These are phyloP conservation scores for Ceratocystis cubensis DNA, from an alignment of 2,329 filamentous ascomycete genomes.

Conservation along the genomic window DNA sequence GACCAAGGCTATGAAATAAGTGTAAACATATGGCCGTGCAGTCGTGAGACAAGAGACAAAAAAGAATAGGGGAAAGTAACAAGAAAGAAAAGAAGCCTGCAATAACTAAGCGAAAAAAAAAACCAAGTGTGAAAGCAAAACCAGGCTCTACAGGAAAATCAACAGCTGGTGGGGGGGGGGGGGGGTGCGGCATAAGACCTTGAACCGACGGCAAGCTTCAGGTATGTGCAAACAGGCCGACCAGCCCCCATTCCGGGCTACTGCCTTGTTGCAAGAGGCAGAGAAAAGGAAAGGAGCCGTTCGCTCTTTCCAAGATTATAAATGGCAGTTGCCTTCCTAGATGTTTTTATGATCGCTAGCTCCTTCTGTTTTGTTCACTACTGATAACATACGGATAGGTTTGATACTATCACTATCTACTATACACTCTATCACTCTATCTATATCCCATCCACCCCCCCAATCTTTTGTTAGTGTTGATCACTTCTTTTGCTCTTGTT, in stretches of 20 bases:
- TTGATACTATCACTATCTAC: too few relatives aligned
- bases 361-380: constrained; percentile 1
- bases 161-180: too few relatives aligned
- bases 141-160: too few relatives aligned
- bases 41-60: background rate
- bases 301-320: background rate
- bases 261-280: background rate
- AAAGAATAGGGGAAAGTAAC: too few relatives aligned
- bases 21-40: background rate
- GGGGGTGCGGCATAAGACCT: background rate
- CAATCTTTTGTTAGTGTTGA: too few relatives aligned
- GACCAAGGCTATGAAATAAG: too few relatives aligned
- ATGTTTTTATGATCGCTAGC: background rate
- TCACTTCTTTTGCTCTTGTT: background rate
- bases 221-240: background rate
- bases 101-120: too few relatives aligned
- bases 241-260: background rate
- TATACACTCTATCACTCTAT: too few relatives aligned
- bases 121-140: too few relatives aligned
- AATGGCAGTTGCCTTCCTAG: background rate
- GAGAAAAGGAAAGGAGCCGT: too few relatives aligned
- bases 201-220: background rate
- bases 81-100: too few relatives aligned
- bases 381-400: background rate
- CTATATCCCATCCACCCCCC: too few relatives aligned